Evolutionary conservation across 2,329 filamentous ascomycete species (phyloP), one percentile per base, ranked within the genome.

Genomic region (Sporothrix pallida): DNA sequence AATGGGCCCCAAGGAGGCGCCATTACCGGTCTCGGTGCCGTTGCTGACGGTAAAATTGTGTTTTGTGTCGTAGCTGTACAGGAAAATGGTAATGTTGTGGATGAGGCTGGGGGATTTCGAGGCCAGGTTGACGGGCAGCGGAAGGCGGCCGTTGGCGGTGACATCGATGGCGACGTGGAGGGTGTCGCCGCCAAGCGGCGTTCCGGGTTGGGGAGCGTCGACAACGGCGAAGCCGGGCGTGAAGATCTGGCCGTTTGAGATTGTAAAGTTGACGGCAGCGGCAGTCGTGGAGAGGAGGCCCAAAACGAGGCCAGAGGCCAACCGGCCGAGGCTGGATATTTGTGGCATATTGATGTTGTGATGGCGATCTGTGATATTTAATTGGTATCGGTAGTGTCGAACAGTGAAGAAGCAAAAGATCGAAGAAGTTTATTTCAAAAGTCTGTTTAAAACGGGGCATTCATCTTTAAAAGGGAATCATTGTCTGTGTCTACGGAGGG

Each of bases 11-110:
- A 90, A 80, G 60, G 86, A 90, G 8, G 86, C 87, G 71, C 86
- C 85, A 79, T 92, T 92, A 4, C 80, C 80, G 3, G 84, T 82
- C 5, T 84, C 85, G 2, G 89, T 91, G 70, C 88, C 87, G 80
- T 92, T 92, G 3, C 88, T 87, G 74, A 92, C 87, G 44, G 91
- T 93, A 77, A 93, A 88, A 81, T 93, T 93, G 75, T 87, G 87
- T 17, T 85, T 84, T 0, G 88, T 89, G n/a, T 80, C 79, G 78
- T 88, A 90, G 80, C 89, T 91, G 76, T 87, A 91, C 13, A 93
- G 84, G 79, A 92, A 92, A 74, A 92, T 85, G 73, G 87, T 90
- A 78, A 92, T 88, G 79, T 89, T 89, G 81, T 87, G 85, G 76
- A 92, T 88, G 74, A 85, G 83, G 70, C 87, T 90, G 8, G 86